Conservation (phyloP, 148 eudicot genomes). For the Vaccinium darrowii region DNA sequence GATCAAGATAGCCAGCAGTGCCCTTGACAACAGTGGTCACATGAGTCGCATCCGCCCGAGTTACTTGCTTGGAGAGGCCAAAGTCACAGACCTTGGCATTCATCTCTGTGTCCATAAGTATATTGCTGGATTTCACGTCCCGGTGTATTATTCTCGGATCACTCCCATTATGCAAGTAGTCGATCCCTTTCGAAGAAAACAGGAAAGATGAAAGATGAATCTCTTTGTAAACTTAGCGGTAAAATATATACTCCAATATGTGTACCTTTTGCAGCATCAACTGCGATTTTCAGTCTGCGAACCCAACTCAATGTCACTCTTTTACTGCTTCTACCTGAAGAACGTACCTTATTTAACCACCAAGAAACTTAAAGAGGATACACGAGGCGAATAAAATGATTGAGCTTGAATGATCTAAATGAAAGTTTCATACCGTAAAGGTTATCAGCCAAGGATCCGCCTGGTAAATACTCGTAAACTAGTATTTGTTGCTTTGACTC, state of each 20-base stretch:
- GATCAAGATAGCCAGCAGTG: slow-evolving; percentile 91
- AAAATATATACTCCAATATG: not conserved
- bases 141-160: slow-evolving; percentile 80
- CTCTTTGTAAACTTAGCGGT: not conserved
- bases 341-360: not conserved
- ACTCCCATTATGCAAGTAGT: slow-evolving; percentile 74
- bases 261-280: slow-evolving; percentile 88
- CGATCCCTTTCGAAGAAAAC: slow-evolving; percentile 48
- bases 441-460: slow-evolving; percentile 87
- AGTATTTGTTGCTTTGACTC: slow-evolving; percentile 76
- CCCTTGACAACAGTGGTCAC: slow-evolving; percentile 77
- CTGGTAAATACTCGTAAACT: slow-evolving; percentile 72
- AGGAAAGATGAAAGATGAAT: not conserved
- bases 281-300: slow-evolving; percentile 75
- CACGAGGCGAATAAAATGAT: not conserved
- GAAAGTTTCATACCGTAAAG: slow-evolving; percentile 52
- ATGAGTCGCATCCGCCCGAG: slow-evolving; percentile 60
- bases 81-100: slow-evolving; percentile 82
- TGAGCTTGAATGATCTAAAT: not conserved
- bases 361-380: not conserved
- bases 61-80: slow-evolving; percentile 71
- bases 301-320: slow-evolving; percentile 68
- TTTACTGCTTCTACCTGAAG: slow-evolving; percentile 57
- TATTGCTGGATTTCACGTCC: slow-evolving; percentile 81
- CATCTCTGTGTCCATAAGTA: slow-evolving; percentile 70